A percentile compares a stretch with the other conserved stretches of the same genome.
Evolutionary conservation across 129 eudicot species (phyloP).

Genomic region (Centaurea solstitialis): DNA sequence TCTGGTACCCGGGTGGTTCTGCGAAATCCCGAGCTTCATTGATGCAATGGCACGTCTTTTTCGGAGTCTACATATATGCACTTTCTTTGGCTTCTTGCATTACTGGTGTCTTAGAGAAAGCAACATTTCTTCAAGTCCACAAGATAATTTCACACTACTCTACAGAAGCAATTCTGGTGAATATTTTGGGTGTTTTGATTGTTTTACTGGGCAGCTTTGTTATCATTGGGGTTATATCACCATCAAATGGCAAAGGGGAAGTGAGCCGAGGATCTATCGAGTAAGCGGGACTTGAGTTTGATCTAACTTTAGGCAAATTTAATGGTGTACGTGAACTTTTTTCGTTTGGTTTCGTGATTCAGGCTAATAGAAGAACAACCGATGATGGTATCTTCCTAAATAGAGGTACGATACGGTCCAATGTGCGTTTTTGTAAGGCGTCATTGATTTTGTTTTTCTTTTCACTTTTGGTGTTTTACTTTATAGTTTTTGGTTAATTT

Average conservation of each 20-base stretch:
- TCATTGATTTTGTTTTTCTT: no score
- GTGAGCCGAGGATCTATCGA: slow-evolving; percentile 38
- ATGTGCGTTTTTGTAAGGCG: no score
- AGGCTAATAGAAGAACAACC: slow-evolving; percentile 41
- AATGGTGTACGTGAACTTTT: slow-evolving; percentile 21
- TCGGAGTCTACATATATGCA: slow-evolving; percentile 72
- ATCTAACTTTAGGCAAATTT: neutral
- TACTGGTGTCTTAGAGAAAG: slow-evolving; percentile 82
- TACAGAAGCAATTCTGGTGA: slow-evolving; percentile 70
- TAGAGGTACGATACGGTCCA: no score
- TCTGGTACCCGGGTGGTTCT: slow-evolving; percentile 90
- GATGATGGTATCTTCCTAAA: slow-evolving; percentile 26
- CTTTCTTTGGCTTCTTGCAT: slow-evolving; percentile 72
- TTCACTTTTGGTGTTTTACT: neutral
- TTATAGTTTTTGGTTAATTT: neutral
- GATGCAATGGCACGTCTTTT: slow-evolving; percentile 78
- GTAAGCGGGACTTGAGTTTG: slow-evolving; percentile 28
- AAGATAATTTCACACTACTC: slow-evolving; percentile 67
- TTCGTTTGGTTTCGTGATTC: slow-evolving; percentile 25
- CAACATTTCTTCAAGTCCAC: slow-evolving; percentile 75
- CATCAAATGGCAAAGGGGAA: slow-evolving; percentile 63
- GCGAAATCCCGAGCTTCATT: slow-evolving; percentile 58
- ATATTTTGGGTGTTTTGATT: slow-evolving; percentile 65
- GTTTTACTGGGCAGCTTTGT: slow-evolving; percentile 75
- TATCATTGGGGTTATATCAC: slow-evolving; percentile 65